Conservation (phyloP, 1,139 yeast genomes). For the Debaryomyces subglobosus region DNA sequence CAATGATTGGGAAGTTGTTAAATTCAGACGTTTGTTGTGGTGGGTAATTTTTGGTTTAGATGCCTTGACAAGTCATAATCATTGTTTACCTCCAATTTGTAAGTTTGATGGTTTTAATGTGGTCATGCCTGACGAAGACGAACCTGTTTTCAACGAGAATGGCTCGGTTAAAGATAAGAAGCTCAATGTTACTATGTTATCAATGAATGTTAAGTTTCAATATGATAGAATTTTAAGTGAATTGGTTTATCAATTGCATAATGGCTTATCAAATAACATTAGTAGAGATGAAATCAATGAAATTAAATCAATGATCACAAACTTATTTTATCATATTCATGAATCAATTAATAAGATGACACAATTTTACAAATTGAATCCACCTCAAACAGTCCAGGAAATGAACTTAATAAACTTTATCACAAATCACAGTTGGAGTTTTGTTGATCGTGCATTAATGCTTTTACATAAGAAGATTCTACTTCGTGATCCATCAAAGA, state of each 20-base stretch:
- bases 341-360: constrained; percentile 41
- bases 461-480: constrained; percentile 57
- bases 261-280: constrained; percentile 41
- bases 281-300: constrained; percentile 43
- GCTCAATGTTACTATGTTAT: constrained; percentile 42
- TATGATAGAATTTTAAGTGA: constrained; percentile 57
- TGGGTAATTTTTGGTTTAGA: constrained; percentile 68
- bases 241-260: constrained; percentile 46
- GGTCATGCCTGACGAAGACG: constrained; percentile 53
- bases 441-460: constrained; percentile 59
- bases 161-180: constrained; percentile 28
- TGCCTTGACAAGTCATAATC: constrained; percentile 58
- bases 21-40: constrained; percentile 60
- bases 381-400: constrained; percentile 42
- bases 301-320: constrained; percentile 50
- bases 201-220: constrained; percentile 56
- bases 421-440: constrained; percentile 53
- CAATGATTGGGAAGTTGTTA: constrained; percentile 49
- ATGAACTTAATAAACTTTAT: constrained; percentile 51
- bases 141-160: constrained; percentile 30
- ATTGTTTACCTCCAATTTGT: constrained; percentile 60
- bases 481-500: constrained; percentile 27
- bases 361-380: constrained; percentile 26
- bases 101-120: constrained; percentile 60
- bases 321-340: constrained; percentile 52